Percentiles rank a stretch among this genome's conserved stretches.
phyloP scores from a whole-genome alignment of 331 rosid genomes.

The Prunus yedoensis region DNA sequence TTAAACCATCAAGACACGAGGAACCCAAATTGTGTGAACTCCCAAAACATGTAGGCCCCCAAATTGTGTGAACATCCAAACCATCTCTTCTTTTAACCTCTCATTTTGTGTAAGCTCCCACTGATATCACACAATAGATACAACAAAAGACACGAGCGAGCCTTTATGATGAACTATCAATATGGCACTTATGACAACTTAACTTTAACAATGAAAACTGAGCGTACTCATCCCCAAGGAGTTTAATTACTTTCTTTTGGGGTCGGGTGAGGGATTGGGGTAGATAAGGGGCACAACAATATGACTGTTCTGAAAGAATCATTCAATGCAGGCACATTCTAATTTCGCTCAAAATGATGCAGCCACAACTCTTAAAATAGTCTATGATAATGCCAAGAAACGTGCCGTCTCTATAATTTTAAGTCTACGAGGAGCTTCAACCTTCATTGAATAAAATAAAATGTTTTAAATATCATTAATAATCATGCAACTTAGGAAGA shows the following conservation, averaged over 20 bases:
- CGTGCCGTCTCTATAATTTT: neutral
- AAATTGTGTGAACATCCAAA: neutral
- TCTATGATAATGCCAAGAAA: neutral
- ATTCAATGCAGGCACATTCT: neutral
- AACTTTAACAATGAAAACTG: neutral
- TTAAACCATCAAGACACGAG: neutral
- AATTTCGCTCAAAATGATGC: too few species aligned
- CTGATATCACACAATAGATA: neutral
- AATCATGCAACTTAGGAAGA: neutral
- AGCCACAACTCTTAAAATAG: slow-evolving; percentile 3
- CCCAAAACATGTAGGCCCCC: neutral
- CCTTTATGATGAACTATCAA: neutral
- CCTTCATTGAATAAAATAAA: neutral
- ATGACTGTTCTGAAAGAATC: neutral
- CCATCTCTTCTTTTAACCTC: neutral
- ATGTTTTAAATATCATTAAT: neutral
- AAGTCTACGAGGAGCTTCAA: neutral
- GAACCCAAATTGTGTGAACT: neutral
- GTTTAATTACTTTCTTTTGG: neutral
- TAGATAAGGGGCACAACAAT: neutral
- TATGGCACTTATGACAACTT: neutral
- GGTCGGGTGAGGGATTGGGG: neutral
- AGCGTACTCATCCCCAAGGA: neutral
- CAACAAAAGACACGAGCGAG: neutral
- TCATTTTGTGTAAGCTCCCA: neutral